Evolutionary conservation across 2,329 filamentous ascomycete species (phyloP), one percentile per base, ranked within the genome.

Genomic region (Fusarium sp.): DNA sequence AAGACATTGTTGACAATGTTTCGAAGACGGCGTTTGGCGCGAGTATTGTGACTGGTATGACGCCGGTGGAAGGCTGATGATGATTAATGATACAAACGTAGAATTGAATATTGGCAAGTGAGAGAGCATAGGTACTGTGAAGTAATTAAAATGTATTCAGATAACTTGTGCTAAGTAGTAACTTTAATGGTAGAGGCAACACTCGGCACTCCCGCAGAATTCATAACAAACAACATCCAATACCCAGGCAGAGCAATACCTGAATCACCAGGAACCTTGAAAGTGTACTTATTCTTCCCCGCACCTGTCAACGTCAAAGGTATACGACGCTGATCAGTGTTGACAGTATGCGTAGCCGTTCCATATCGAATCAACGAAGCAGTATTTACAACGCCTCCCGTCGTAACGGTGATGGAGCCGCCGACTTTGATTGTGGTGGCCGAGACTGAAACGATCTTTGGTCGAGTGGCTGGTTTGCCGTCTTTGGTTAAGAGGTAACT

Each of bases 141-240:
- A 14, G 3, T 4, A 2, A 20, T 34, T 54, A 16, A 54, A 9
- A 6, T 2, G 6, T 14, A 40, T 31, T 5, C 22, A 10, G 5
- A 34, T 7, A 38, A 58, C 4, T 6, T 7, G 2, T 20, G 13
- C 38, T 27, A 76, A 2, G 50, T 54, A 2, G 35, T 72, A 0
- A 76, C 31, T 27, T 67, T 71, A 9, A 74, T 63, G 3, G 71
- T 74, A 2, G 71, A 40, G 14, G 73, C 70, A 27, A 76, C 38
- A 40, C 67, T 74, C 14, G 70, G 73, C 3, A 76, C 73, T 2
- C 73, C 70, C 22, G 54, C 72, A 54, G 31, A 45, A 29, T 72
- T 71, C 62, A 76, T 69, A 0, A 76, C 73, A 47, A 76, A 76
- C 50, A 76, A 47, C 73, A 76, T 76, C 73, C 73, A 76, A 29